Percentiles rank a stretch among this genome's conserved stretches.
Conservation (phyloP, 352 stramenopile genomes). For the Globisporangium paroecandrum region DNA sequence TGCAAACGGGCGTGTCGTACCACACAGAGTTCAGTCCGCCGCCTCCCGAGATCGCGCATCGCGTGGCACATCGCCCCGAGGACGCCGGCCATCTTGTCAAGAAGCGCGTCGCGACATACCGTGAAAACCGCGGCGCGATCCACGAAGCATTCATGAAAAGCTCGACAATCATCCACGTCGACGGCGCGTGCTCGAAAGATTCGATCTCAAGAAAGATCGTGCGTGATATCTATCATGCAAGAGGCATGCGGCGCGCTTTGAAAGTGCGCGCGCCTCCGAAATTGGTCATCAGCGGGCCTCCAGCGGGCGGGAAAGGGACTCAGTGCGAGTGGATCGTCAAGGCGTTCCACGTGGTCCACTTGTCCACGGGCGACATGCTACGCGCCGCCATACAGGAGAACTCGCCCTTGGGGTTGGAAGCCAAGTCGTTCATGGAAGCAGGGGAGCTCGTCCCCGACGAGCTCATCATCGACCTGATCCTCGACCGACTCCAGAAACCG, state of each 20-base stretch:
- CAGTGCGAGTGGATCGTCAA: constrained; percentile 93
- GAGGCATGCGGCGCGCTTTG: constrained; percentile 40
- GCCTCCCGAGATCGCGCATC: constrained; percentile 35
- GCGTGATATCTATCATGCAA: constrained; percentile 46
- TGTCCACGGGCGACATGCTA: constrained; percentile 95
- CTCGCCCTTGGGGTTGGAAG: constrained; percentile 59
- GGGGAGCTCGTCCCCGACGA: constrained; percentile 92
- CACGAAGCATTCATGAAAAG: constrained; percentile 73
- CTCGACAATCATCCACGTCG: constrained; percentile 62
- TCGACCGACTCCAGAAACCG: constrained; percentile 69
- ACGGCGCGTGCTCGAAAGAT: constrained; percentile 47
- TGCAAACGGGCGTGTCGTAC: constrained; percentile 74
- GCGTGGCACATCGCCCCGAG: constrained; percentile 69
- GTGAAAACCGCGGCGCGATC: constrained; percentile 76
- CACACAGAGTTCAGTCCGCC: constrained; percentile 76
- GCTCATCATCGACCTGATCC: constrained; percentile 93
- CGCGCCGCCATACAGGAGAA: constrained; percentile 79
- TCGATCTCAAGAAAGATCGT: constrained; percentile 40
- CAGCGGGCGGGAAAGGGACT: constrained; percentile 94
- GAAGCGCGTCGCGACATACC: constrained; percentile 73
- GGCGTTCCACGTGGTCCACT: constrained; percentile 91
- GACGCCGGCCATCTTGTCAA: constrained; percentile 83
- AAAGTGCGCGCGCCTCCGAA: constrained; percentile 43
- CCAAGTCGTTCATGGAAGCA: constrained; percentile 91
- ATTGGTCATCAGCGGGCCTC: constrained; percentile 91